Base-by-base conservation (phyloP, 495 filamentous ascomycete species). In the Daldinia bambusicola region DNA sequence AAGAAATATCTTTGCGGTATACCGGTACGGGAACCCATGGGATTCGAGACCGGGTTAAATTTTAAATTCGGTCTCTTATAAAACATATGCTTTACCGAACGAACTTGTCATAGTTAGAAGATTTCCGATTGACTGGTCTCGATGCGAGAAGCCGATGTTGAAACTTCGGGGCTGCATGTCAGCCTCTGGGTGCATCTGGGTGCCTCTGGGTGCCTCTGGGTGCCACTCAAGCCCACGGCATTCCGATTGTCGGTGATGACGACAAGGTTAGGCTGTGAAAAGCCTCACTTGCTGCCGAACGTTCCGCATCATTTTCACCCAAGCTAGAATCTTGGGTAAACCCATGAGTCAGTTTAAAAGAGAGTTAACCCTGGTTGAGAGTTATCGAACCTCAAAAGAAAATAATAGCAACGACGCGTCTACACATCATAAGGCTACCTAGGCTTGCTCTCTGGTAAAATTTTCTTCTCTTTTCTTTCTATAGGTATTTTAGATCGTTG, bases 261-360 rank as follows among this genome's bases (percentile, higher is more conserved):
- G 69, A 72, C 55, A 72, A 38, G 13, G 4, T 32, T 32, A 45
- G 31, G 37, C 59, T 61, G 48, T 36, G 7, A 50, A 71, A 71
- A 61, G 55, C 60, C 36, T 68, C 55, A 26, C 37, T 6, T 55
- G 56, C 56, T 61, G 55, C 65, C 70, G 61, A 61, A 43, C 9
- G 40, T 68, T 61, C 70, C 70, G 70, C 68, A 50, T 57, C 38
- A 55, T 26, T 20, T n/a, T 20, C 37, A 57, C 62, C 56, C 36
- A 61, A 67, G 63, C 30, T 18, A 38, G 62, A 62, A 57, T 37
- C 40, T 51, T 20, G 48, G 34, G 45, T 51, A 72, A 50, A 22
- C 30, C 53, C 52, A 52, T 51, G 69, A 72, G 64, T 72, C 69
- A 64, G 45, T 45, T 20, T 9, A 31, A 52, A 59, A 22, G 63